Evolutionary conservation across 1,284 basidiomycete genomes (phyloP).

Genomic region (Ceraceosorus guamensis): DNA sequence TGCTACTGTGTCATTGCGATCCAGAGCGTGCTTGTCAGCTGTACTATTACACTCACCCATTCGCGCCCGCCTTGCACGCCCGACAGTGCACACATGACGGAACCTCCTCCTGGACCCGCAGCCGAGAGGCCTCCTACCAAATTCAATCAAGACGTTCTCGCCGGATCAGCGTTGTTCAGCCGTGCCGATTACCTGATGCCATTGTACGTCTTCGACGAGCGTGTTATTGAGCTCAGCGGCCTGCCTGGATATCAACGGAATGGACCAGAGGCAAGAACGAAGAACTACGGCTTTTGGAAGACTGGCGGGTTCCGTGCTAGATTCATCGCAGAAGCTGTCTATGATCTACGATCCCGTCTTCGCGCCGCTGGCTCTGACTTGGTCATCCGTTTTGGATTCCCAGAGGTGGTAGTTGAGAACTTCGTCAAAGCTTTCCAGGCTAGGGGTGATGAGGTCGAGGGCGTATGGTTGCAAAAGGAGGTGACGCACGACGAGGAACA

Average conservation of each 20-base stretch:
- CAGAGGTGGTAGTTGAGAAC: conserved; percentile 49
- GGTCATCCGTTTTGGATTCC: conserved; percentile 53
- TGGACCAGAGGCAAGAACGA: conserved; percentile 46
- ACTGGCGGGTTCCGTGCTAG: conserved; percentile 51
- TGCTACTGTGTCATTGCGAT: too few species aligned
- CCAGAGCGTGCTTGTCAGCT: too few species aligned
- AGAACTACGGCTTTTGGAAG: conserved; percentile 54
- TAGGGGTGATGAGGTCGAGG: conserved; percentile 33
- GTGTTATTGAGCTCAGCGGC: conserved; percentile 53
- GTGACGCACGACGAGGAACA: conserved; percentile 31
- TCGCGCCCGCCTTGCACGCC: neutral
- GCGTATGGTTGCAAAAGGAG: conserved; percentile 44
- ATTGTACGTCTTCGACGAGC: conserved; percentile 55
- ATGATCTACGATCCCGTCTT: conserved; percentile 51
- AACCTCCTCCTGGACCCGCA: conserved; percentile 10
- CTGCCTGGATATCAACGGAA: conserved; percentile 50
- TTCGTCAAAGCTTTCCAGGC: conserved; percentile 28
- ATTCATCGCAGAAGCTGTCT: conserved; percentile 54
- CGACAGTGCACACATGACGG: conserved; percentile 14
- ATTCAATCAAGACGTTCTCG: conserved; percentile 19
- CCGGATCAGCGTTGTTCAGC: conserved; percentile 27
- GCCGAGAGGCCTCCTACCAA: conserved; percentile 15
- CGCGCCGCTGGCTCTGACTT: conserved; percentile 51
- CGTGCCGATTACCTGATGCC: conserved; percentile 53
- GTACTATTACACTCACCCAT: too few species aligned